These are phyloP conservation scores for Osmanthus fragrans DNA, from an alignment of 257 asterid species.

Conservation along the genomic window DNA sequence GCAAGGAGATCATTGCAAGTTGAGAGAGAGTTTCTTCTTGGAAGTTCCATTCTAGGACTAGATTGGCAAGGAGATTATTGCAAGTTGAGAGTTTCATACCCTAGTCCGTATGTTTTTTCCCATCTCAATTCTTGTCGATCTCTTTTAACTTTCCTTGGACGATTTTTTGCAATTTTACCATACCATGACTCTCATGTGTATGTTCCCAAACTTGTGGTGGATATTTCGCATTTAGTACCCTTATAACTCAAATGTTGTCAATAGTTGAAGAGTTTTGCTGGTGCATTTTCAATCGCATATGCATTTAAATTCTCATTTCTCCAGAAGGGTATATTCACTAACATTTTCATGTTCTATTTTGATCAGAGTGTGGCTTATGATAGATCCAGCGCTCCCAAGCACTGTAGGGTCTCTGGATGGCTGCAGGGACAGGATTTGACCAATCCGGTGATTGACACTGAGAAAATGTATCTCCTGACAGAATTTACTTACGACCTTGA, in stretches of 20 bases:
- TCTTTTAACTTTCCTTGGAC: background rate
- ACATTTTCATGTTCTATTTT: constrained; percentile 20
- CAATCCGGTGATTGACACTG: constrained; percentile 27
- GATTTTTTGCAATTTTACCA: background rate
- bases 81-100: background rate
- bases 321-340: constrained; percentile 5
- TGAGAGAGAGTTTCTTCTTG: background rate
- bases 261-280: background rate
- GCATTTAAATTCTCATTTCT: background rate
- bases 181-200: background rate
- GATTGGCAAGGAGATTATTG: background rate
- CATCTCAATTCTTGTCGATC: background rate
- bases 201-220: background rate
- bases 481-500: constrained; percentile 79
- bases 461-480: constrained; percentile 51
- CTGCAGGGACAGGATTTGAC: constrained; percentile 37
- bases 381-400: constrained; percentile 92
- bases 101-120: background rate
- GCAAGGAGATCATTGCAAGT: background rate
- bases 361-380: constrained; percentile 88
- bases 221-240: background rate
- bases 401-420: constrained; percentile 89
- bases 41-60: background rate
- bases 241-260: background rate
- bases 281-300: background rate